Evolutionary conservation across 345 rosid genomes (phyloP), one percentile per base, ranked within the genome.

Genomic region (Luvunga scandens): DNA sequence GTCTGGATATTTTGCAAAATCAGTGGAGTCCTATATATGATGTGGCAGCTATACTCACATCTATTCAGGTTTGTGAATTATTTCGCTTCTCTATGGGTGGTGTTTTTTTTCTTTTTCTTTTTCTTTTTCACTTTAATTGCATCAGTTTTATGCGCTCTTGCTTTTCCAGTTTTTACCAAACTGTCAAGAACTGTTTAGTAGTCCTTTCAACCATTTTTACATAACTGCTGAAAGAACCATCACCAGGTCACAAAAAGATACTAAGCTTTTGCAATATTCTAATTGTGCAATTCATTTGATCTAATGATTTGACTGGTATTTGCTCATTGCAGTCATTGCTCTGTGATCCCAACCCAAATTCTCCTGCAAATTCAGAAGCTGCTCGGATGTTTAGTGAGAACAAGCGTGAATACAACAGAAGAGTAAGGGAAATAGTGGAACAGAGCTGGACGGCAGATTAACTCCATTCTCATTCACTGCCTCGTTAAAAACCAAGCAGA

Each of bases 11-110:
- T 83, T 83, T 93, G 65, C 98, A 95, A 89, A 93, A 95, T 83
- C 99, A 92, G 71, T 95, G 99, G 97, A 93, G 97, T 87, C 99
- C 99, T 7, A 95, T 95, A 66, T 92, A 92, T 84, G 99, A 95
- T 86, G 99, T 93, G 24, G 98, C 98, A 69, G 99, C 98, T 67
- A 93, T 95, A 83, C 98, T 93, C 39, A 92, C 98, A 39, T 95
- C 99, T 61, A 92, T 95, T 80, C 99, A 95, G 95, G 99, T 95
- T 72, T 24, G 38, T 67, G 36, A 33, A 55, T 53, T 65, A 19
- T 22, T 16, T 66, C 0, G 39, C 5, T 31, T 13, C 14, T 42
- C 9, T 7, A 16, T 1, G 42, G n/a, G n/a, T 18, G 34, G 0
- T 5, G 1, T 25, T 18, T 65, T 64, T 25, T 10, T 1, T 31